A percentile compares a stretch with the other conserved stretches of the same genome.
Evolutionary conservation across 176 grass and related monocot genomes (phyloP).

Genomic region (Aegilops sharonensis): DNA sequence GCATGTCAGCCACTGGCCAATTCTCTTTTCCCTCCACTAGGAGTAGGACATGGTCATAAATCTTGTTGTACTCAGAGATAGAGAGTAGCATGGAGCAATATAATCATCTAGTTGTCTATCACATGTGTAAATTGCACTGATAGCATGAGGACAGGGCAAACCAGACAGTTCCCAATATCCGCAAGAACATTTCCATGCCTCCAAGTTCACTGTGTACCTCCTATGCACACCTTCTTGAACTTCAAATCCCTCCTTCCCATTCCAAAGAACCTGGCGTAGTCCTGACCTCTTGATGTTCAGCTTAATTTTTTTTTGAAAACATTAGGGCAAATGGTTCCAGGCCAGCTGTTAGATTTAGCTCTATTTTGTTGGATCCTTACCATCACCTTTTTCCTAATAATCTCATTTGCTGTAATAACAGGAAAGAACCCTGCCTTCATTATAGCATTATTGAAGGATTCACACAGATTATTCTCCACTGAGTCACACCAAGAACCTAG

Average conservation of each 20-base stretch:
- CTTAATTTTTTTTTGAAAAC: not conserved
- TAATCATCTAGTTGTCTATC: no score
- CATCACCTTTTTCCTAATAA: not conserved
- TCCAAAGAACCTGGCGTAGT: not conserved
- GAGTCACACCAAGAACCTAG: not conserved
- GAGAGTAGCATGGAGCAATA: no score
- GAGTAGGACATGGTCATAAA: no score
- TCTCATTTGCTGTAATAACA: not conserved
- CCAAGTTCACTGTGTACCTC: no score
- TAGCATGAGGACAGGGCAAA: no score
- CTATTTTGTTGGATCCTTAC: not conserved
- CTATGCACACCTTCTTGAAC: not conserved
- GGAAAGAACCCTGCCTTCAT: not conserved
- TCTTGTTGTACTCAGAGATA: no score
- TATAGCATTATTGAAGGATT: not conserved
- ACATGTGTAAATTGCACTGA: no score
- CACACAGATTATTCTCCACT: not conserved
- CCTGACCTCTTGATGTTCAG: not conserved
- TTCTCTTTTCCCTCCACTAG: no score
- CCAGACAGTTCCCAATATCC: no score
- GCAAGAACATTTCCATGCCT: no score
- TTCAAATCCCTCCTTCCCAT: not conserved
- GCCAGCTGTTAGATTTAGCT: not conserved
- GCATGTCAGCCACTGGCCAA: no score
- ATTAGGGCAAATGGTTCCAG: not conserved